These are phyloP conservation scores for Stephania yunnanensis DNA, from an alignment of 164 flowering plant species.

Conservation along the genomic window DNA sequence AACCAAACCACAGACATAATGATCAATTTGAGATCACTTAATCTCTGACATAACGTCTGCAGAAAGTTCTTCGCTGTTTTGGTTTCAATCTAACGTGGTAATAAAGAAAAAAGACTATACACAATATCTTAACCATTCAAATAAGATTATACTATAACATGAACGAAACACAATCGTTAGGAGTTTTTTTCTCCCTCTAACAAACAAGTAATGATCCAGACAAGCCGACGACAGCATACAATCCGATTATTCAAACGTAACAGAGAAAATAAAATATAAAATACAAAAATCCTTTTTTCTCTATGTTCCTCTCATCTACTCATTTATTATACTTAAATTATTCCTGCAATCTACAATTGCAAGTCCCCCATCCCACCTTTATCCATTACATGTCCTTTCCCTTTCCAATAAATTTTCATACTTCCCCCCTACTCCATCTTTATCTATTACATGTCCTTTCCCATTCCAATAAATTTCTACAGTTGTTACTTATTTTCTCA, in stretches of 20 bases:
- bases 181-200: background rate
- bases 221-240: background rate
- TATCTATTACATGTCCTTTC: background rate
- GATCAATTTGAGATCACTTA: background rate
- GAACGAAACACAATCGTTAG: background rate
- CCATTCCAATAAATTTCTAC: background rate
- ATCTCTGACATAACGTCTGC: background rate
- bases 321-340: background rate
- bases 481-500: too few species aligned
- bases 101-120: background rate
- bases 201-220: background rate
- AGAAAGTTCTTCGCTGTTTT: background rate
- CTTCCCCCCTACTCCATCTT: background rate
- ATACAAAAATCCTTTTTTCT: background rate
- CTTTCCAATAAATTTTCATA: background rate
- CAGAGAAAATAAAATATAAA: background rate
- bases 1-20: background rate
- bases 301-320: background rate
- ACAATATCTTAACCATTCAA: background rate
- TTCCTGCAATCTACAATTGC: background rate
- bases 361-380: background rate
- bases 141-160: background rate
- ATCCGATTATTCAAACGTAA: background rate
- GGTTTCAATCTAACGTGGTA: too few species aligned
- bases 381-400: background rate